Evolutionary conservation across 108 stramenopile species (phyloP).

Genomic region (Cylindrotheca fusiformis): DNA sequence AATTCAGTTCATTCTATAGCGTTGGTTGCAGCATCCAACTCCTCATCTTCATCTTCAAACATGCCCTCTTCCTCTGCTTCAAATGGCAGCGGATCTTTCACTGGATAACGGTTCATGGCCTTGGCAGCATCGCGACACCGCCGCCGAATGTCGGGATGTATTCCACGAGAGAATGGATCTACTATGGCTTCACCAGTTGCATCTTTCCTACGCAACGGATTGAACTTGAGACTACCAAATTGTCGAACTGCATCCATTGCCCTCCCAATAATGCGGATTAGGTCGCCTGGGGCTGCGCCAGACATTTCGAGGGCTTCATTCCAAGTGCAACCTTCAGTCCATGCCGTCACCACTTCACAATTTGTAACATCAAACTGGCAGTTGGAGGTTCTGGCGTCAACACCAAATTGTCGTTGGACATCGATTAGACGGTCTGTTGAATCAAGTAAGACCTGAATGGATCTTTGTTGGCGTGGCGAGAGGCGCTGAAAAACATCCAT

Average conservation of each 20-base stretch:
- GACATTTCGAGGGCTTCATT: conserved; percentile 69
- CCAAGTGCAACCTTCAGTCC: conserved; percentile 80
- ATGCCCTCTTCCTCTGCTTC: conserved; percentile 36
- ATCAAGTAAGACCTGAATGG: conserved; percentile 61
- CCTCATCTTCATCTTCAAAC: conserved; percentile 20
- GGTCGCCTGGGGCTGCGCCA: conserved; percentile 74
- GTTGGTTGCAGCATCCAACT: too few relatives aligned
- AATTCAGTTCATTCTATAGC: too few relatives aligned
- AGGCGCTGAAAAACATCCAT: conserved; percentile 56
- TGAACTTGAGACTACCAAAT: conserved; percentile 60
- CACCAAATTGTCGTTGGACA: conserved; percentile 54
- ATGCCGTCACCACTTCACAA: conserved; percentile 72
- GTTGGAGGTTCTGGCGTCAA: conserved; percentile 53
- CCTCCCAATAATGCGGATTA: conserved; percentile 64
- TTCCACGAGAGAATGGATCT: conserved; percentile 49
- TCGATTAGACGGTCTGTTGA: conserved; percentile 65
- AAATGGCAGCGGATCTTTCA: conserved; percentile 80
- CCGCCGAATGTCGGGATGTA: conserved; percentile 63
- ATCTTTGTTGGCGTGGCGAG: conserved; percentile 55
- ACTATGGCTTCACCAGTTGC: conserved; percentile 15
- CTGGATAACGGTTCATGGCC: conserved; percentile 77
- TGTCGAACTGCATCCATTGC: conserved; percentile 82
- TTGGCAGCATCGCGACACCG: conserved; percentile 66
- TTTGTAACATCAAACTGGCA: conserved; percentile 63
- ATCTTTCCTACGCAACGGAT: conserved; percentile 50